Evolutionary conservation across 371 early-diverging fungal genomes (phyloP).

Genomic region (Apophysomyces variabilis): DNA sequence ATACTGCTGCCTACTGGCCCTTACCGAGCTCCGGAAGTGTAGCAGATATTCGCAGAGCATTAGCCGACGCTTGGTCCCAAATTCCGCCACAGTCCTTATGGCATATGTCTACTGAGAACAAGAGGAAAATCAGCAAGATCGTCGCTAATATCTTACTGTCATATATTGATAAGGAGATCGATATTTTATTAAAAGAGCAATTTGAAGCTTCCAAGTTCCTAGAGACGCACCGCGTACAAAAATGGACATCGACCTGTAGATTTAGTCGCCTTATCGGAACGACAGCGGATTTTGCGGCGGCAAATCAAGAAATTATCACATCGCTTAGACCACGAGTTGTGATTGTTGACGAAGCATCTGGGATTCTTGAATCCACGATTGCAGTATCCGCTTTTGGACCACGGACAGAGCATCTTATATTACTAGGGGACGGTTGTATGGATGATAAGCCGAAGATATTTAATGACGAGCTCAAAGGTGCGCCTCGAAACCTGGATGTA

Average conservation of each 20-base stretch:
- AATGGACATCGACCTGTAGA: constrained; percentile 30
- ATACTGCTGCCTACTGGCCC: constrained; percentile 35
- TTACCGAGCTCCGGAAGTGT: constrained; percentile 22
- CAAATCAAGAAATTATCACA: constrained; percentile 31
- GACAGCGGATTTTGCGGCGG: constrained; percentile 45
- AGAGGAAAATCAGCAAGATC: constrained; percentile 12
- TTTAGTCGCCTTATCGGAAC: constrained; percentile 47
- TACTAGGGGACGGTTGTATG: constrained; percentile 29
- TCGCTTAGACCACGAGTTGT: constrained; percentile 38
- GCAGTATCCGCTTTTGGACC: constrained; percentile 26
- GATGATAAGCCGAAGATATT: constrained; percentile 15
- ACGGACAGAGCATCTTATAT: constrained; percentile 42
- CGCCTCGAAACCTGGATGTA: constrained; percentile 28
- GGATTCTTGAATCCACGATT: constrained; percentile 34
- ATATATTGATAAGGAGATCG: constrained; percentile 36
- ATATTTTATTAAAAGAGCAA: constrained; percentile 29
- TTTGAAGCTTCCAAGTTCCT: constrained; percentile 17
- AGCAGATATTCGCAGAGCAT: constrained; percentile 17
- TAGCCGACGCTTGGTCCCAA: constrained; percentile 21
- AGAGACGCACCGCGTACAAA: constrained; percentile 29
- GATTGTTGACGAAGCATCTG: constrained; percentile 43
- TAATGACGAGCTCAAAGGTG: constrained; percentile 16
- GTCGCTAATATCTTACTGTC: constrained; percentile 18
- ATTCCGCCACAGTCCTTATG: constrained; percentile 21
- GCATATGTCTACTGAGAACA: constrained; percentile 7